Evolutionary conservation across 495 filamentous ascomycete species (phyloP), one percentile per base, ranked within the genome.

Genomic region (Talaromyces borbonicus): DNA sequence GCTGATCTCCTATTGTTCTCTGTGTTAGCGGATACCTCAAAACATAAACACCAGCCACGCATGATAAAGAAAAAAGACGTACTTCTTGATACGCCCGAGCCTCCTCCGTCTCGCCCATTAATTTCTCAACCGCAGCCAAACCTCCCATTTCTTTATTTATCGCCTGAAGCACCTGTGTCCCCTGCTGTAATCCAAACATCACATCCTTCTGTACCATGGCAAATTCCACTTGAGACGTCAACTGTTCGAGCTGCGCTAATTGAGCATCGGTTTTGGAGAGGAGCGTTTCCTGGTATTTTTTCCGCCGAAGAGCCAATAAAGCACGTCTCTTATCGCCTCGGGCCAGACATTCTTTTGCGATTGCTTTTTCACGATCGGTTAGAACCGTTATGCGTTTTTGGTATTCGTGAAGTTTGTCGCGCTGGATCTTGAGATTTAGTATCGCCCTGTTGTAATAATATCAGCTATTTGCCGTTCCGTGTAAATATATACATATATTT

Each of bases 121-220:
- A 60, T 69, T 87, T 86, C 74, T 95, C 90, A 40, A 97, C 90
- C 45, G 82, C 77, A 52, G 94, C 89, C 43, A 98, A 71, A 1
- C 90, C 90, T 22, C 90, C 93, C 88, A 98, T 98, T 67, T 98
- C 92, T 50, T 77, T 78, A 53, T 96, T 80, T 47, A 98, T 96
- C 56, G 93, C 84, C 54, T 83, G 78, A 49, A 98, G 70, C 24
- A 96, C 92, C 33, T 72, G 71, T 1, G 92, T 97, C 15, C 92
- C 92, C 68, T 96, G 87, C 59, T 93, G 84, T 50, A 98, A 67
- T 1, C 92, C 92, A 59, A 83, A 96, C 8, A 97, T 49, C 5
- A 98, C 85, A 66, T 95, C 88, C 63, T 94, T 95, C 70, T 97
- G 89, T 25, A 97, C 89, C 8, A 92, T 74, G 32, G 90, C 83